Evolutionary conservation across 768 basidiomycete genomes (phyloP).

Genomic region (Sporobolomyces roseus): DNA sequence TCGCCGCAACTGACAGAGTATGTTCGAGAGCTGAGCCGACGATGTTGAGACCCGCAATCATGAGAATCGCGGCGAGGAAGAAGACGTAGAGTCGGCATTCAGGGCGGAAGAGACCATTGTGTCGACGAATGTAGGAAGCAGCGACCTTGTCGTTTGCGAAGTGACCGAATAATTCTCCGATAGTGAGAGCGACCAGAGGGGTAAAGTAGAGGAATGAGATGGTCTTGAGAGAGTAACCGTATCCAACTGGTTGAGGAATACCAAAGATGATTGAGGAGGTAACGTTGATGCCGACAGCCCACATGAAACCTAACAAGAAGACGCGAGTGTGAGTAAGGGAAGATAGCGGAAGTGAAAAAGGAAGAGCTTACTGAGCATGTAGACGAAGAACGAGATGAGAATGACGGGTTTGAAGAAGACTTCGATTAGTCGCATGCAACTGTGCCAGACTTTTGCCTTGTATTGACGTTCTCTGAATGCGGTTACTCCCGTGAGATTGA

Average conservation of each 20-base stretch:
- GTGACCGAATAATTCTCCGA: slow-evolving; percentile 40
- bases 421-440: slow-evolving; percentile 32
- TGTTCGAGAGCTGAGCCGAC: slow-evolving; percentile 29
- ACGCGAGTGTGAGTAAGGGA: too few relatives aligned
- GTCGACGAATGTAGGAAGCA: slow-evolving; percentile 18
- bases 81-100: slow-evolving; percentile 33
- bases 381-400: slow-evolving; percentile 28
- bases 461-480: slow-evolving; percentile 30
- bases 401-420: slow-evolving; percentile 35
- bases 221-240: slow-evolving; percentile 19
- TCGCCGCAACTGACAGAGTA: slow-evolving; percentile 14
- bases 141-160: slow-evolving; percentile 35
- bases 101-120: slow-evolving; percentile 32
- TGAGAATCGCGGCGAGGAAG: slow-evolving; percentile 23
- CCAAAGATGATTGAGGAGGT: slow-evolving; percentile 34
- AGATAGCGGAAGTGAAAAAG: too few relatives aligned
- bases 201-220: slow-evolving; percentile 39
- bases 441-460: slow-evolving; percentile 27
- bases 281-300: slow-evolving; percentile 37
- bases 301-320: too few relatives aligned
- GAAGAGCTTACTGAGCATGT: too few relatives aligned
- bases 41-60: slow-evolving; percentile 37
- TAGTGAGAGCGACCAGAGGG: slow-evolving; percentile 31
- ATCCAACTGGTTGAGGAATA: slow-evolving; percentile 10
- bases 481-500: slow-evolving; percentile 36